Conservation (phyloP, 768 basidiomycete species). For the Tulasnella sp. region DNA sequence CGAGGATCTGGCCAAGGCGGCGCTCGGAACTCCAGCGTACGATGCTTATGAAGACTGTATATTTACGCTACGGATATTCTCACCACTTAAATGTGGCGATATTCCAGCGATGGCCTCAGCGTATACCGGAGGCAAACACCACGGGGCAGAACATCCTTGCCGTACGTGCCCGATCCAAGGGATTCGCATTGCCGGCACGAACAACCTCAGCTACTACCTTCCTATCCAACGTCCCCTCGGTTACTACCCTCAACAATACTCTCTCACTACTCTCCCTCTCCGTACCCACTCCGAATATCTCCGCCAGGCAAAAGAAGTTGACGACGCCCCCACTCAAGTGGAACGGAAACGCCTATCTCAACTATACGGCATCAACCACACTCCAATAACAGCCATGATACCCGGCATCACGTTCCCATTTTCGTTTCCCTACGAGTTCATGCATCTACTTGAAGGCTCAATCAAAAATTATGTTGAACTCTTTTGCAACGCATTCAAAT, state of each 20-base stretch:
- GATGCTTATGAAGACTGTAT: constrained; percentile 34
- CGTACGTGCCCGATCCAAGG: constrained; percentile 43
- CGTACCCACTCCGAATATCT: background rate
- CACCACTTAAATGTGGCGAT: constrained; percentile 39
- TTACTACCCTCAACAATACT: background rate
- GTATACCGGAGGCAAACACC: constrained; percentile 44
- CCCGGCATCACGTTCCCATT: constrained; percentile 39
- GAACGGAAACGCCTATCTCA: constrained; percentile 32
- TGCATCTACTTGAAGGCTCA: constrained; percentile 51
- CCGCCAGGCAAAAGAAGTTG: background rate
- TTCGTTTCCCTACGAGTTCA: constrained; percentile 50
- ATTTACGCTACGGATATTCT: constrained; percentile 39
- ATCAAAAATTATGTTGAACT: constrained; percentile 43
- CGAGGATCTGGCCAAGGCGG: constrained; percentile 41
- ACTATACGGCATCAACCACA: constrained; percentile 41
- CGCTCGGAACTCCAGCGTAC: constrained; percentile 38
- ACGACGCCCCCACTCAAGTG: constrained; percentile 18
- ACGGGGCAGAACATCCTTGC: constrained; percentile 43
- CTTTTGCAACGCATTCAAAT: too few species aligned
- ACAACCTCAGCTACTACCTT: constrained; percentile 35
- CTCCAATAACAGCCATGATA: constrained; percentile 39
- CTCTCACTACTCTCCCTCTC: background rate
- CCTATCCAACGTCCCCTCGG: constrained; percentile 28
- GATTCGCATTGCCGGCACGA: constrained; percentile 19
- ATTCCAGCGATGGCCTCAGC: constrained; percentile 39